Evolutionary conservation across 2,329 filamentous ascomycete species (phyloP), one percentile per base, ranked within the genome.

Genomic region (Sphaceloma murrayae): DNA sequence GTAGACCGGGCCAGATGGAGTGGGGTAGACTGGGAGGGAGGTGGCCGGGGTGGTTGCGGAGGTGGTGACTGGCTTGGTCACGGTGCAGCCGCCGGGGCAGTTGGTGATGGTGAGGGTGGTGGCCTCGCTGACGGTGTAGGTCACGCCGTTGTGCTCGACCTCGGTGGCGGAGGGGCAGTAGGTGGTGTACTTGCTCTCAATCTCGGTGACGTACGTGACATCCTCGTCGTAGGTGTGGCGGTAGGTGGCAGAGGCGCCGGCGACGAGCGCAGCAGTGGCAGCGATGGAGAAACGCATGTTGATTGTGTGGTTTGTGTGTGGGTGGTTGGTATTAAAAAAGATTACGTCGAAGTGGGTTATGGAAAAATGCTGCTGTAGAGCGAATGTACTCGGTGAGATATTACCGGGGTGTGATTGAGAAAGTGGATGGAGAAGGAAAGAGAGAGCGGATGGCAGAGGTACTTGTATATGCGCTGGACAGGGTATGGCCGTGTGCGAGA

Each of bases 51-150:
- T 45, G 4, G 42, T 46, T 59, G 54, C 57, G 54, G 71, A 76
- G 51, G 77, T 60, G 45, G 70, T 71, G 53, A 73, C 62, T 49
- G 75, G 67, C 57, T 68, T 64, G 43, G 69, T 72, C 53, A 77
- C 67, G 36, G 70, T 61, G 57, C 57, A 60, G n/a, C n/a, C n/a
- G n/a, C n/a, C n/a, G 11, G 54, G 51, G 53, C 58, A 59, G 56
- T 57, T 52, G 49, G 51, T 52, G 42, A 53, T 53, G 42, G 49
- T 50, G 31, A 53, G 43, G 26, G 53, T 53, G 44, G 52, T 53
- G 44, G 54, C 52, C 49, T 49, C 36, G 11, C 43, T 47, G 31
- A 53, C 47, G 34, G 51, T 54, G 50, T 52, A 53, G 47, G 52
- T 54, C 34, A 44, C 31, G 45, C 52, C 52, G 27, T 46, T 49